Evolutionary conservation across 1,284 basidiomycete genomes (phyloP).

Genomic region (Agroathelia rolfsii): DNA sequence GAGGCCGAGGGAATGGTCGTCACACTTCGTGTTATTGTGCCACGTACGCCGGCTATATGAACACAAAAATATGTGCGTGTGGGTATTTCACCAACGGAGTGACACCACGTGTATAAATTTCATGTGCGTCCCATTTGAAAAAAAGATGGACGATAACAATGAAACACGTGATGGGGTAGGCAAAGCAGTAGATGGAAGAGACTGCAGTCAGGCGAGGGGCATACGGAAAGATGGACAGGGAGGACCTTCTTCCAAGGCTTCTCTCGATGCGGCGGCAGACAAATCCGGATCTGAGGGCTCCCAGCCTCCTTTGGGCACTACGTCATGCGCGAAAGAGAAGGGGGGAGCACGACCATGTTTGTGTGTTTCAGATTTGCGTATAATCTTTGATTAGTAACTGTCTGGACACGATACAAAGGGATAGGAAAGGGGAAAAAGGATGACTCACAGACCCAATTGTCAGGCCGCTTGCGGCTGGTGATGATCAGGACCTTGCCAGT

Average conservation of each 20-base stretch:
- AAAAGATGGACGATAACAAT: slow-evolving; percentile 20
- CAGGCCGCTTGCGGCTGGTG: slow-evolving; percentile 70
- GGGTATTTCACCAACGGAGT: neutral
- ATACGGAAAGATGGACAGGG: slow-evolving; percentile 68
- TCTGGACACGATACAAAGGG: slow-evolving; percentile 14
- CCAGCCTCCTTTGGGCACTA: slow-evolving; percentile 83
- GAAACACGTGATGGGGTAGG: too few relatives aligned
- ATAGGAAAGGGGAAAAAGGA: slow-evolving; percentile 9
- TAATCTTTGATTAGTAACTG: slow-evolving; percentile 11
- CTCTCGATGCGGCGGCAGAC: slow-evolving; percentile 76
- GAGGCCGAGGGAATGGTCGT: slow-evolving; percentile 68
- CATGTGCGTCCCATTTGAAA: slow-evolving; percentile 14
- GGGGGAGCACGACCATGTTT: slow-evolving; percentile 5
- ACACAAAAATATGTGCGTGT: slow-evolving; percentile 1
- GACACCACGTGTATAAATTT: slow-evolving; percentile 1
- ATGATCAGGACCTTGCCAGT: slow-evolving; percentile 69
- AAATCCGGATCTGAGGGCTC: slow-evolving; percentile 67
- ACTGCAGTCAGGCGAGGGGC: slow-evolving; percentile 53
- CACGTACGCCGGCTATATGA: slow-evolving; percentile 67
- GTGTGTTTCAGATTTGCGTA: slow-evolving; percentile 1
- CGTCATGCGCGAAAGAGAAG: slow-evolving; percentile 7
- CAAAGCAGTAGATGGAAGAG: slow-evolving; percentile 30
- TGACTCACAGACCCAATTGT: slow-evolving; percentile 77
- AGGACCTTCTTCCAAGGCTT: slow-evolving; percentile 89
- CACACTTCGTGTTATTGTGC: slow-evolving; percentile 67